Evolutionary conservation across 2,329 filamentous ascomycete species (phyloP), one percentile per base, ranked within the genome.

Genomic region (Neoscytalidium dimidiatum): DNA sequence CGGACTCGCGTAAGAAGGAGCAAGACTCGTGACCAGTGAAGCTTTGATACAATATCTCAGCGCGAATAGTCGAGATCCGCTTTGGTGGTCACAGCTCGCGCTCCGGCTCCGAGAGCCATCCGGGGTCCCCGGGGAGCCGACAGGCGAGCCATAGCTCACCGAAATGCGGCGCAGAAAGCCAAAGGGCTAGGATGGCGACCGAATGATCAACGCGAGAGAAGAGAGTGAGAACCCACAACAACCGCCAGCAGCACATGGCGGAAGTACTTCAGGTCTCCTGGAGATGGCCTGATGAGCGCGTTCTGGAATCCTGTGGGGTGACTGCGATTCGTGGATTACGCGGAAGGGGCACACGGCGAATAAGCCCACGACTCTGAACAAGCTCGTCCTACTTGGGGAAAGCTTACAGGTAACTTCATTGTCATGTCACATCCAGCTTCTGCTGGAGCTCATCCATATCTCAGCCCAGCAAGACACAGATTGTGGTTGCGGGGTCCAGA

Each of bases 231-330:
- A 6, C 7, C 9, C 56, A 23, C 14, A 41, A 17, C 2, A 21
- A 46, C 8, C 13, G n/a, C 21, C 9, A 8, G 5, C 9, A 33
- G 13, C 26, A 43, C 38, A 46, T 41, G 56, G 41, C 21, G 41
- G 23, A 41, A 60, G 33, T 14, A 38, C 23, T 33, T 9, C 19
- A 23, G 9, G 38, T 46, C 56, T 60, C 56, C 56, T 21, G 38
- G 56, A 29, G 4, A 60, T 60, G 56, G 56, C 35, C 56, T 60
- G 56, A 60, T 26, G 23, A n/a, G n/a, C 26, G 26, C 28, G 56
- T 60, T 60, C 56, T 60, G 56, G 56, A 60, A 60, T 43, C n/a
- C n/a, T 60, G 56, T 60, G 56, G 56, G 41, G 41, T 60, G 56
- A 60, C 41, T 60, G n/a, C 26, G n/a, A 38, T 33, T 60, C n/a